A percentile compares a stretch with the other conserved stretches of the same genome.
These are phyloP conservation scores for Paramecium tetraurelia DNA, from an alignment of 73 alveolate species.

Conservation along the genomic window DNA sequence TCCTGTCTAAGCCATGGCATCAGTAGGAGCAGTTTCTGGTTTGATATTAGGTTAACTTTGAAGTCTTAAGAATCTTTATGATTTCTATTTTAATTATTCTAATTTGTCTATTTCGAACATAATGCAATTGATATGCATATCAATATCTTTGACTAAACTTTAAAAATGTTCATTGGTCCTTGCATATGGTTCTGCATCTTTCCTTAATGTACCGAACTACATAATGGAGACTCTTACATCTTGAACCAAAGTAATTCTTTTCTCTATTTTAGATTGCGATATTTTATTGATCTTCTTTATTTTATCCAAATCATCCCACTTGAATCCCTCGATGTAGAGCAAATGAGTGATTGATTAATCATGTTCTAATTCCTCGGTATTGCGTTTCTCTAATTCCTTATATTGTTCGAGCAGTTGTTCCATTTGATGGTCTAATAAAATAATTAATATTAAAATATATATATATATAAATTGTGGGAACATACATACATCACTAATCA, in stretches of 20 bases:
- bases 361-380: not conserved
- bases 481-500: not conserved
- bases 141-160: not conserved
- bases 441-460: not conserved
- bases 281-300: not conserved
- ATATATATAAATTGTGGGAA: not conserved
- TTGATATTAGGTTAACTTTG: conserved; percentile 4
- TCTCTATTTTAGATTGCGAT: not conserved
- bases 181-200: not conserved
- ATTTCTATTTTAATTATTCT: not conserved
- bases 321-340: not conserved
- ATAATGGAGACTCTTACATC: not conserved
- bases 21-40: conserved; percentile 29
- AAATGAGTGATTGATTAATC: not conserved
- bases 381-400: not conserved
- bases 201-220: not conserved
- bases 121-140: conserved; percentile 25
- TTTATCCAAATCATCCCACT: not conserved
- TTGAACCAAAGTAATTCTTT: not conserved
- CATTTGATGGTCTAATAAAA: not conserved
- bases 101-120: conserved; percentile 32
- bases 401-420: not conserved
- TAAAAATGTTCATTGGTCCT: not conserved
- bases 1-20: not conserved
- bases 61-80: not conserved